Conservation (phyloP, 2,329 filamentous ascomycete species). For the Cryphonectria japonica region DNA sequence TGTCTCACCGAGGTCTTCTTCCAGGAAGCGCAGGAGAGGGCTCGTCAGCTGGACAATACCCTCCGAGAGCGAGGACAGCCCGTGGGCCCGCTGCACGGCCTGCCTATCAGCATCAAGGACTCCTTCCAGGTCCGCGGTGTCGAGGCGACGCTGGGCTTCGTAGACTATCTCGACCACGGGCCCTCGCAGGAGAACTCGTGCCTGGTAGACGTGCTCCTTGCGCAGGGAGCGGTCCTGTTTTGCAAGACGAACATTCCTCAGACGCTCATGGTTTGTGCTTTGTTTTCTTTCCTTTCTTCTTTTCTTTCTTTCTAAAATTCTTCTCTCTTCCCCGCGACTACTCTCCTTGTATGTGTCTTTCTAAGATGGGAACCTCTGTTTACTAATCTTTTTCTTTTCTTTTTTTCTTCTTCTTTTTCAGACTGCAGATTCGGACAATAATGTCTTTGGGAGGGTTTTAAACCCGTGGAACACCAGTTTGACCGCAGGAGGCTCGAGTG, state of each 20-base stretch:
- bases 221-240: constrained; percentile 30
- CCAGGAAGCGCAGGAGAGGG: constrained; percentile 24
- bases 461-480: constrained; percentile 29
- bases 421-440: constrained; percentile 29
- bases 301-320: neutral
- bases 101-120: constrained; percentile 29
- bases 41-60: constrained; percentile 19
- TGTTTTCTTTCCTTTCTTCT: neutral
- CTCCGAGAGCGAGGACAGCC: constrained; percentile 17
- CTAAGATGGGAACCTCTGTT: neutral
- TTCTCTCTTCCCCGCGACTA: neutral
- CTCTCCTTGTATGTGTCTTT: neutral
- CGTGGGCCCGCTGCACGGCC: constrained; percentile 26
- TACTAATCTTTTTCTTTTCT: no score
- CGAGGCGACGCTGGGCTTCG: constrained; percentile 26
- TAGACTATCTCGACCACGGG: constrained; percentile 25
- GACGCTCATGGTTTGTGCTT: constrained; percentile 27
- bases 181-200: constrained; percentile 28
- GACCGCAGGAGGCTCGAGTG: constrained; percentile 30
- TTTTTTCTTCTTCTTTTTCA: neutral
- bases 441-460: constrained; percentile 26
- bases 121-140: constrained; percentile 27
- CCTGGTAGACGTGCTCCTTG: constrained; percentile 29
- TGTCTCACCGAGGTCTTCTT: constrained; percentile 29
- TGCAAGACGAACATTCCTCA: constrained; percentile 32